Percentiles rank a stretch among this genome's conserved stretches.
Conservation (phyloP, 768 basidiomycete genomes). For the Pulveroboletus sp. region DNA sequence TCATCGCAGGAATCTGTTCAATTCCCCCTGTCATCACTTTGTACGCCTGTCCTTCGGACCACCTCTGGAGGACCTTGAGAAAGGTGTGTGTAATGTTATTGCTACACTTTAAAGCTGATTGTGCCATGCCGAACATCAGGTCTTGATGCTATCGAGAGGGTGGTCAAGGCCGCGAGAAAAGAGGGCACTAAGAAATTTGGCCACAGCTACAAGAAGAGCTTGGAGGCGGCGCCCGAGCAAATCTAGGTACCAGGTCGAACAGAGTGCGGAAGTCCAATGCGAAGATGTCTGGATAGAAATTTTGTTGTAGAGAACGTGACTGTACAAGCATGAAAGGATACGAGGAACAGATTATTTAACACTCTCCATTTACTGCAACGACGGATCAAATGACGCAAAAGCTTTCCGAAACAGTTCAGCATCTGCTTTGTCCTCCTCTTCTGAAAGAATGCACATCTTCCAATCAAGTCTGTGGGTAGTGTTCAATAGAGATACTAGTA, state of each 20-base stretch:
- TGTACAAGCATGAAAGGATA: neutral
- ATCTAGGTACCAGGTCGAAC: constrained; percentile 14
- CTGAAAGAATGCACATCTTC: constrained; percentile 81
- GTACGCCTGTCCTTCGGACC: constrained; percentile 87
- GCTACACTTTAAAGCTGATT: neutral
- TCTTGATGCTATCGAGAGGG: constrained; percentile 80
- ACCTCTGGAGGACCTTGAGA: constrained; percentile 74
- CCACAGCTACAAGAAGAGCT: constrained; percentile 64
- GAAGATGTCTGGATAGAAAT: neutral
- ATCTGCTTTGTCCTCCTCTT: constrained; percentile 85
- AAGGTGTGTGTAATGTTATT: constrained; percentile 42
- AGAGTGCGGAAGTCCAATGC: no score
- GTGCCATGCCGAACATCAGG: constrained; percentile 37
- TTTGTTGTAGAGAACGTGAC: neutral
- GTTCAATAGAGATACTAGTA: constrained; percentile 72
- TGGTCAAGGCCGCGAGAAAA: constrained; percentile 68
- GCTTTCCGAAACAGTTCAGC: constrained; percentile 80
- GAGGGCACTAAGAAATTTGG: constrained; percentile 62
- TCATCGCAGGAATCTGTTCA: constrained; percentile 85
- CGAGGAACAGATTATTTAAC: neutral
- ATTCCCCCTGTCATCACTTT: constrained; percentile 88
- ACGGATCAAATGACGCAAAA: constrained; percentile 72
- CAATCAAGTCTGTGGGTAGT: constrained; percentile 84
- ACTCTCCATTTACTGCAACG: constrained; percentile 26
- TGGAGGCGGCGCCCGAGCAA: constrained; percentile 34